Evolutionary conservation across 2,329 filamentous ascomycete species (phyloP), one percentile per base, ranked within the genome.

Genomic region (Huntiella bhutanensis): DNA sequence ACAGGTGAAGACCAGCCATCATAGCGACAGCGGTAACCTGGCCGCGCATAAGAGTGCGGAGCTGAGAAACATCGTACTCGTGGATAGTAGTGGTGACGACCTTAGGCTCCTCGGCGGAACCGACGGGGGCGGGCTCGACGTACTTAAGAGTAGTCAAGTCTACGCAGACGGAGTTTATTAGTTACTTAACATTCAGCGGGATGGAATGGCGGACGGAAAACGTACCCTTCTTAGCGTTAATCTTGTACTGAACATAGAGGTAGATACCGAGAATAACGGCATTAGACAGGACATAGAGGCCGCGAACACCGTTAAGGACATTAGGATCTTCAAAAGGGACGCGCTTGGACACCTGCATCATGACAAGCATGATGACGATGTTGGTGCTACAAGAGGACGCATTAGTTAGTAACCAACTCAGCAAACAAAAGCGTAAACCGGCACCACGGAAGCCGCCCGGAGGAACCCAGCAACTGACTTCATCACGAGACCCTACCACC

Each of bases 1-100:
- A 98, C 52, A 98, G 55, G 69, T 98, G 91, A 88, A 98, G 96
- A 59, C 95, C 83, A 52, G 66, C 77, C 88, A 98, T 96, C 87
- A 98, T 98, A 63, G 75, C 87, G 49, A 98, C 71, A 51, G 91
- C 91, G 83, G 94, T 96, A 58, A 92, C 67, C 69, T 96, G 88
- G 53, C 80, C 75, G 64, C 91, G 91, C 73, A 88, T 84, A 54
- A 85, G 73, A 53, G 75, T 70, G 66, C 82, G 82, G 60, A 96
- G 46, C 69, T 96, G 88, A 56, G 73, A 68, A 57, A 77, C 71
- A 64, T 98, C 91, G 73, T 98, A 98, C 59, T 87, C 86, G 68
- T 92, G 82, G 62, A 95, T 75, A 52, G 91, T 98, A 52, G 91
- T 98, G 49, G 88, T 95, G 56, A 96, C 82, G 56, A 93, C 83